Evolutionary conservation across 805 yeast species (phyloP).

Genomic region (Torulaspora franciscae): DNA sequence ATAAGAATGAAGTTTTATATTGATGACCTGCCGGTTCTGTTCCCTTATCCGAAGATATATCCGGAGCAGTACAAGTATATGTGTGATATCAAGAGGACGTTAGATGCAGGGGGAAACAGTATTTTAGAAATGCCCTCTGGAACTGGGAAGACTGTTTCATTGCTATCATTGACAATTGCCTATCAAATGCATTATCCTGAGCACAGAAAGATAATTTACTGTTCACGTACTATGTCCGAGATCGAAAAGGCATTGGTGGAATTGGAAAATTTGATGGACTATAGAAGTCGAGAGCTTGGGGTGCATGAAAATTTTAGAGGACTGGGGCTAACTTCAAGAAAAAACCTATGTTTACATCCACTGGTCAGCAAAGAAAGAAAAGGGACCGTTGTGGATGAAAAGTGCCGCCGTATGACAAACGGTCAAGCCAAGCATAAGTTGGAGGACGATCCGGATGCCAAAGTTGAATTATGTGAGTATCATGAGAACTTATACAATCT

Average conservation of each 20-base stretch:
- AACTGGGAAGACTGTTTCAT: slow-evolving; percentile 93
- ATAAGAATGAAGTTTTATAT: slow-evolving; percentile 63
- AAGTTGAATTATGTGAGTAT: slow-evolving; percentile 65
- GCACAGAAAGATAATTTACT: slow-evolving; percentile 83
- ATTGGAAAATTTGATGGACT: slow-evolving; percentile 81
- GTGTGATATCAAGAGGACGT: slow-evolving; percentile 88
- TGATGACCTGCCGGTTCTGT: slow-evolving; percentile 91
- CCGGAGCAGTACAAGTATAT: slow-evolving; percentile 98
- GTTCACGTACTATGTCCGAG: slow-evolving; percentile 99
- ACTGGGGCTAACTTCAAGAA: slow-evolving; percentile 88
- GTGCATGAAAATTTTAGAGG: slow-evolving; percentile 89
- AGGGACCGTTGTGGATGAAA: slow-evolving; percentile 92
- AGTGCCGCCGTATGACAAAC: slow-evolving; percentile 89
- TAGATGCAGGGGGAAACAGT: slow-evolving; percentile 96
- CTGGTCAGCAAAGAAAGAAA: slow-evolving; percentile 79
- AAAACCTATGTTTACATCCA: slow-evolving; percentile 90
- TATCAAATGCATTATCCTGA: slow-evolving; percentile 94
- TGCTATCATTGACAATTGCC: slow-evolving; percentile 86
- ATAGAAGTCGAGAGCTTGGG: slow-evolving; percentile 76
- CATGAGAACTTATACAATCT: slow-evolving; percentile 85
- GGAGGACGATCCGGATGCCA: slow-evolving; percentile 54
- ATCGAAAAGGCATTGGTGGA: slow-evolving; percentile 96
- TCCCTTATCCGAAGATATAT: slow-evolving; percentile 94
- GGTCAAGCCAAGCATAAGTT: slow-evolving; percentile 73
- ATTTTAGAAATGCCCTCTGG: slow-evolving; percentile 99